phyloP scores from a whole-genome alignment of 2,329 filamentous ascomycete species.

The Clonostachys sp. region DNA sequence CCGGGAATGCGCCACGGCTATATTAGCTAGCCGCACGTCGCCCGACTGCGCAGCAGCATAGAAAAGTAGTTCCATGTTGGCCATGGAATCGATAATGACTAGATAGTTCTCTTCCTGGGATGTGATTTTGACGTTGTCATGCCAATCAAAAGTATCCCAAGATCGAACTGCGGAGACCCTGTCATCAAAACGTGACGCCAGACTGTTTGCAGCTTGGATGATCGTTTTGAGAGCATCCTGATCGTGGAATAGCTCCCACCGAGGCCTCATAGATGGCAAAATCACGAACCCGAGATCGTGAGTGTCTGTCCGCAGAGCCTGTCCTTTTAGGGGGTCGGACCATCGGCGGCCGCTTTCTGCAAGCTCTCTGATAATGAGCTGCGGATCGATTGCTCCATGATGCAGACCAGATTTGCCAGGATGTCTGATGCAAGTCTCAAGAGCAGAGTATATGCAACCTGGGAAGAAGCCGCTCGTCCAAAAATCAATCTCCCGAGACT shows the following conservation, averaged over 20 bases:
- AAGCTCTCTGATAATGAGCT: slow-evolving; percentile 5
- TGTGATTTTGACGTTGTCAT: slow-evolving; percentile 18
- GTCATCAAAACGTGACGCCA: slow-evolving; percentile 34
- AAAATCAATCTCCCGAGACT: slow-evolving; percentile 21
- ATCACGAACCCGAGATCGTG: slow-evolving; percentile 53
- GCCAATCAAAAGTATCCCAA: slow-evolving; percentile 33
- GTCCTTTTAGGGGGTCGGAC: slow-evolving; percentile 25
- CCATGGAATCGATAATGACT: slow-evolving; percentile 37
- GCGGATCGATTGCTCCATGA: too few relatives aligned
- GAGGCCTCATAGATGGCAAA: slow-evolving; percentile 38
- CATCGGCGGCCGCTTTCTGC: slow-evolving; percentile 16
- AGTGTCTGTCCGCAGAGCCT: slow-evolving; percentile 37
- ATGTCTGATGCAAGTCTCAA: slow-evolving; percentile 17
- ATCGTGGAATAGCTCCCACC: slow-evolving; percentile 40
- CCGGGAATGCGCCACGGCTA: slow-evolving; percentile 30
- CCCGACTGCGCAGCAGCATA: slow-evolving; percentile 24
- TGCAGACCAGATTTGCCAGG: too few relatives aligned
- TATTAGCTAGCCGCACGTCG: slow-evolving; percentile 12
- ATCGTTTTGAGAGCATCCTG: slow-evolving; percentile 28
- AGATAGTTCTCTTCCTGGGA: slow-evolving; percentile 24
- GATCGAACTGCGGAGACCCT: slow-evolving; percentile 40
- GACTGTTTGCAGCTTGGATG: slow-evolving; percentile 34
- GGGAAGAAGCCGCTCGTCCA: slow-evolving; percentile 39
- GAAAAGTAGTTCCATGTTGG: slow-evolving; percentile 29
- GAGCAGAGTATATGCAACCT: slow-evolving; percentile 22